Conservation (phyloP, 768 basidiomycete genomes). For the Agaricus sinodeliciosus region DNA sequence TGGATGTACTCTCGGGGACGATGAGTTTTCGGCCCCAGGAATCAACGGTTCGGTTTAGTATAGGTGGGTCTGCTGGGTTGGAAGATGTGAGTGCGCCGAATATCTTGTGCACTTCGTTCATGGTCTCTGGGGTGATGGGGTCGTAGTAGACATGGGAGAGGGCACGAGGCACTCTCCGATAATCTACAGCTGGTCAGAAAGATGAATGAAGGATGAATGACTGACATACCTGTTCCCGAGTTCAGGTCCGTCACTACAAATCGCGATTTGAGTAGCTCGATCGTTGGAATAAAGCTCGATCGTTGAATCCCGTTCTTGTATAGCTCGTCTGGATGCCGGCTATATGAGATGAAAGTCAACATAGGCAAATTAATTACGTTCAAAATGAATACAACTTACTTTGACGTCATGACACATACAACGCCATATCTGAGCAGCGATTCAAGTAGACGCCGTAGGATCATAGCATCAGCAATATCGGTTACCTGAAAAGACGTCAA, state of each 20-base stretch:
- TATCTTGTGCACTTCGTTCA: constrained; percentile 72
- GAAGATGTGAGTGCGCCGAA: constrained; percentile 63
- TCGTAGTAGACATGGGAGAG: constrained; percentile 92
- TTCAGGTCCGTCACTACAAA: constrained; percentile 90
- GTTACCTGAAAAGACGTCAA: constrained; percentile 53
- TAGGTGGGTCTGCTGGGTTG: constrained; percentile 48
- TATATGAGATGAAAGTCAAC: constrained; percentile 33
- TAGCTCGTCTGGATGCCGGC: constrained; percentile 94
- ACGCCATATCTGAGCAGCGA: constrained; percentile 83
- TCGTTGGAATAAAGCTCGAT: constrained; percentile 89
- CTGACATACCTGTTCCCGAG: constrained; percentile 79
- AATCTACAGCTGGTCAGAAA: constrained; percentile 47
- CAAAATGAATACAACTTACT: constrained; percentile 53
- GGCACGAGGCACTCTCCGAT: constrained; percentile 87
- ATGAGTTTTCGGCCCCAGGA: constrained; percentile 88
- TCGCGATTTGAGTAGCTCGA: constrained; percentile 82
- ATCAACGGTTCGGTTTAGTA: constrained; percentile 55
- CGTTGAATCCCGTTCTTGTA: constrained; percentile 99
- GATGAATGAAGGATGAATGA: constrained; percentile 3
- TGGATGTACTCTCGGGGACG: constrained; percentile 75
- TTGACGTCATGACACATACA: constrained; percentile 93
- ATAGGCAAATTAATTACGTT: not conserved
- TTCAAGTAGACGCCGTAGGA: constrained; percentile 85
- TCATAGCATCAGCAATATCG: constrained; percentile 98
- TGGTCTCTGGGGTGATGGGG: constrained; percentile 63